These are phyloP conservation scores for Polyplosphaeria fusca DNA, from an alignment of 495 filamentous ascomycete species.

Conservation along the genomic window DNA sequence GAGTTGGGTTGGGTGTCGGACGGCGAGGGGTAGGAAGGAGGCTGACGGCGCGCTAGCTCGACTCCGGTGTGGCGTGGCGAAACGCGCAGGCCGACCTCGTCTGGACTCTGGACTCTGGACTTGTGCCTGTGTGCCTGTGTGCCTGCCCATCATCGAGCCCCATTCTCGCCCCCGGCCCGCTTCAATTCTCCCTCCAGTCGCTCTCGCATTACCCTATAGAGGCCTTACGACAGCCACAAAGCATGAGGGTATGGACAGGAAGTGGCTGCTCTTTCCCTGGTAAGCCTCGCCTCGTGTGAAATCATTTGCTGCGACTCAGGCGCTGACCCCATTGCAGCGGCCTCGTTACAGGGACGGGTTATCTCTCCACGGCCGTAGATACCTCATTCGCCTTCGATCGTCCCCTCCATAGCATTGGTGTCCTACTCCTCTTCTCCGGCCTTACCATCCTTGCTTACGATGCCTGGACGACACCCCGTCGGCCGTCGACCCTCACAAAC, in stretches of 20 bases:
- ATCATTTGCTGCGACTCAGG: background rate
- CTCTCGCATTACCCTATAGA: too few relatives aligned
- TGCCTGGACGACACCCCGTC: background rate
- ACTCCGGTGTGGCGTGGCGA: too few relatives aligned
- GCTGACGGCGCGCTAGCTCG: too few relatives aligned
- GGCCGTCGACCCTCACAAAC: constrained; percentile 1
- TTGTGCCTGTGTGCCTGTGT: too few relatives aligned
- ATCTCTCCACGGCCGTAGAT: constrained; percentile 18
- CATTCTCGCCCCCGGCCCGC: too few relatives aligned
- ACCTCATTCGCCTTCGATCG: constrained; percentile 39
- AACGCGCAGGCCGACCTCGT: too few relatives aligned
- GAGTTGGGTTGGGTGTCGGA: too few relatives aligned
- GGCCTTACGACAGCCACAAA: too few relatives aligned
- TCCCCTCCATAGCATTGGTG: constrained; percentile 36
- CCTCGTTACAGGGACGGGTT: constrained; percentile 29
- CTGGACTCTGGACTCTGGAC: too few relatives aligned
- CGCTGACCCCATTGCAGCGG: constrained; percentile 20
- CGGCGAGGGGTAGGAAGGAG: too few relatives aligned
- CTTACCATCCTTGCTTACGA: constrained; percentile 24
- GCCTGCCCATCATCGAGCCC: too few relatives aligned
- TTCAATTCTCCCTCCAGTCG: too few relatives aligned
- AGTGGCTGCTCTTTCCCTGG: background rate
- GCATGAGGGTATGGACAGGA: background rate
- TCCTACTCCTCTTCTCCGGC: constrained; percentile 31
- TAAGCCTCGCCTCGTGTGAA: background rate